Percentiles rank a stretch among this genome's conserved stretches.
phyloP scores from a whole-genome alignment of 2,329 filamentous ascomycete species.

The Ophiostoma quercus region DNA sequence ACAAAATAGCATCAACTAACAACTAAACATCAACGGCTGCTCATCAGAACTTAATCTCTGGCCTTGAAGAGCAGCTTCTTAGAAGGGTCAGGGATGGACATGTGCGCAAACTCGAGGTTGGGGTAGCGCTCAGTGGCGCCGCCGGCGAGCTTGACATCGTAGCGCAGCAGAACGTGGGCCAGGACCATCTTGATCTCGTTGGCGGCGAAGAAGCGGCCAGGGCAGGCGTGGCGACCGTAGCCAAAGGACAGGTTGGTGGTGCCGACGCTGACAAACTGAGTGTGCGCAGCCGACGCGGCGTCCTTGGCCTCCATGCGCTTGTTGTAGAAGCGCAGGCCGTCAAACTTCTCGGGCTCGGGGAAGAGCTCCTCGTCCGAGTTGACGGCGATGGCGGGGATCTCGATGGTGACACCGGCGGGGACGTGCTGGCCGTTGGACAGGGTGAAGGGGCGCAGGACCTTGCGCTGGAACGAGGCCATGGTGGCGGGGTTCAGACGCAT shows the following conservation, averaged over 20 bases:
- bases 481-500: slow-evolving; percentile 29
- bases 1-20: not conserved
- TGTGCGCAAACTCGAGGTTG: slow-evolving; percentile 29
- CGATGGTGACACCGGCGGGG: slow-evolving; percentile 41
- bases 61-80: not conserved
- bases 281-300: slow-evolving; percentile 28
- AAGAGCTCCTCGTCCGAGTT: slow-evolving; percentile 37
- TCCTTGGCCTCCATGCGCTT: slow-evolving; percentile 30
- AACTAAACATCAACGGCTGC: not conserved
- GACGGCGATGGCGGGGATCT: slow-evolving; percentile 38
- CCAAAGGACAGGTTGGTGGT: slow-evolving; percentile 36
- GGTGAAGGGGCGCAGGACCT: slow-evolving; percentile 41
- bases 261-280: slow-evolving; percentile 40
- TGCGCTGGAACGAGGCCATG: slow-evolving; percentile 43
- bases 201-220: slow-evolving; percentile 38
- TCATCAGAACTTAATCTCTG: not conserved
- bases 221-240: slow-evolving; percentile 38
- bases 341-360: slow-evolving; percentile 36
- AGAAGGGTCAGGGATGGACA: not conserved
- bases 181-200: slow-evolving; percentile 38
- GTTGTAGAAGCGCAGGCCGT: slow-evolving; percentile 39
- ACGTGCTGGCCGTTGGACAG: slow-evolving; percentile 51
- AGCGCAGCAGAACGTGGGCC: slow-evolving; percentile 31
- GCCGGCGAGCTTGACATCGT: slow-evolving; percentile 31
- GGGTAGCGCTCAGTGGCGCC: slow-evolving; percentile 30